These are phyloP conservation scores for Elsinoe perseae DNA, from an alignment of 2,329 filamentous ascomycete species.

Conservation along the genomic window DNA sequence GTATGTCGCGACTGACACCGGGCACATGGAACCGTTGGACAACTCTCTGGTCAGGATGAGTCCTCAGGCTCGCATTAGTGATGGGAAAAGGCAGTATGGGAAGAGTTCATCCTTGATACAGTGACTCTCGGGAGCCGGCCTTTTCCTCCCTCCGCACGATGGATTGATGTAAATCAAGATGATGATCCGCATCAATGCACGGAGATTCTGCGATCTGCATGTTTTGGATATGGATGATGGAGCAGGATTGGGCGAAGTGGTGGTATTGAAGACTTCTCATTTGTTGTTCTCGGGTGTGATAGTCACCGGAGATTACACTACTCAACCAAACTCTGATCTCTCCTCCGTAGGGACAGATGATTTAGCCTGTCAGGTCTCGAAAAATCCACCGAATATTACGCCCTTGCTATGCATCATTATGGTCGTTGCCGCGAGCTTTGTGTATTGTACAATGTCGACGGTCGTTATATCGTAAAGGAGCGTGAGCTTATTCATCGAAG, in stretches of 20 bases:
- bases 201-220: not conserved
- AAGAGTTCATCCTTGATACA: not conserved
- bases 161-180: slow-evolving; percentile 3
- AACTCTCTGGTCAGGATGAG: too few relatives aligned
- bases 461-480: slow-evolving; percentile 14
- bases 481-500: slow-evolving; percentile 13
- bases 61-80: too few relatives aligned
- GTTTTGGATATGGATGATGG: not conserved
- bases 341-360: not conserved
- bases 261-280: not conserved
- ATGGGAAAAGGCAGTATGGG: not conserved
- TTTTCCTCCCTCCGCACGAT: not conserved
- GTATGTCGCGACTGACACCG: not conserved
- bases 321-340: not conserved
- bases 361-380: not conserved
- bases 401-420: slow-evolving; percentile 13
- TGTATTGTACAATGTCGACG: slow-evolving; percentile 8
- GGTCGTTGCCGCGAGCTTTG: slow-evolving; percentile 10
- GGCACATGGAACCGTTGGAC: not conserved
- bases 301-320: slow-evolving; percentile 3
- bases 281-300: not conserved
- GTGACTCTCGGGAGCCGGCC: not conserved
- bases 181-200: not conserved
- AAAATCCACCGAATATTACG: slow-evolving; percentile 6
- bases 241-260: not conserved